Percentiles rank a stretch among this genome's conserved stretches.
Conservation (phyloP, 2,329 filamentous ascomycete species). For the Myriosclerotinia curreyana region DNA sequence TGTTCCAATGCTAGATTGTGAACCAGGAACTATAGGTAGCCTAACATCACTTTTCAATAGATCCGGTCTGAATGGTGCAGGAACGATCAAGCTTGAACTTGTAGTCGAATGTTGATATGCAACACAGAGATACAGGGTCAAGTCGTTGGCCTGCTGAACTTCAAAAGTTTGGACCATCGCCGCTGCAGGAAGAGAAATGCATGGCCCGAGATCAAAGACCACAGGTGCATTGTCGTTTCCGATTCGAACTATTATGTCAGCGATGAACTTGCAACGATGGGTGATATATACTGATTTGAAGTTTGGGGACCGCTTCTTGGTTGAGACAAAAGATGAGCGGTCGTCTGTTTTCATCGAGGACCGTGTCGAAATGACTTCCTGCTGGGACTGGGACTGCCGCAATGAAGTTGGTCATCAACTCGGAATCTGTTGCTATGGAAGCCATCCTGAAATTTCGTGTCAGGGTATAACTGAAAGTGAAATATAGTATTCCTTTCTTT, state of each 20-base stretch:
- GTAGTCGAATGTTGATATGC: background rate
- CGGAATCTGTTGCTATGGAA: conserved; percentile 3
- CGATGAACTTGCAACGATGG: background rate
- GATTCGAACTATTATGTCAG: background rate
- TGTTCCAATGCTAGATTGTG: conserved; percentile 1
- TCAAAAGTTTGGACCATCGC: background rate
- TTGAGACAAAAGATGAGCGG: background rate
- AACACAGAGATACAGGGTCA: background rate
- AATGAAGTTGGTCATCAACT: conserved; percentile 3
- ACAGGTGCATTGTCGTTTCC: background rate
- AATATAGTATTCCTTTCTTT: background rate
- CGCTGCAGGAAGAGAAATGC: background rate
- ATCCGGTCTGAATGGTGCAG: background rate
- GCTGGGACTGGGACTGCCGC: background rate
- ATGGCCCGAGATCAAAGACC: background rate
- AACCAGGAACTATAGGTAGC: background rate
- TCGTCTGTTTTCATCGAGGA: background rate
- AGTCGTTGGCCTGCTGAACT: background rate
- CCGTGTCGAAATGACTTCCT: conserved; percentile 5
- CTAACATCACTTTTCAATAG: background rate
- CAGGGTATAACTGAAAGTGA: background rate
- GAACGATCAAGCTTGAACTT: background rate
- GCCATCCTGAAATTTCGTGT: background rate
- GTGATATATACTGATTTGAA: conserved; percentile 1
- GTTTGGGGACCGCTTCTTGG: background rate